These are phyloP conservation scores for Myochromella boudieri DNA, from an alignment of 768 basidiomycete species.

Conservation along the genomic window DNA sequence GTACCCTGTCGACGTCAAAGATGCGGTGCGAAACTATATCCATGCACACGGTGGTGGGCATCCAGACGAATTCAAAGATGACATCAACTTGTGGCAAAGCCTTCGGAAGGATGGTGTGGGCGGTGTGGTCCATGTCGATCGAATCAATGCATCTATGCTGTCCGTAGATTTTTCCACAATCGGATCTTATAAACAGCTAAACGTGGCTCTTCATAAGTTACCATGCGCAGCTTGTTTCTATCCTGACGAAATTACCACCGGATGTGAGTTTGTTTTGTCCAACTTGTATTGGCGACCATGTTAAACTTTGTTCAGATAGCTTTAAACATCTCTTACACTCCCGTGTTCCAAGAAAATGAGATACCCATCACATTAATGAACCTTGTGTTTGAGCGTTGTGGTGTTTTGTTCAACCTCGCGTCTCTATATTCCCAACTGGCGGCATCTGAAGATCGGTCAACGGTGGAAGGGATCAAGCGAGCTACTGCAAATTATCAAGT, in stretches of 20 bases:
- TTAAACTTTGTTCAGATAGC: constrained; percentile 50
- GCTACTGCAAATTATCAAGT: constrained; percentile 75
- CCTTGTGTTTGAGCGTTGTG: constrained; percentile 79
- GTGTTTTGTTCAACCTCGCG: constrained; percentile 82
- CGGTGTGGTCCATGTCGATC: constrained; percentile 53
- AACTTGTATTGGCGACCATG: not conserved
- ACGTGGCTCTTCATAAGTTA: constrained; percentile 54
- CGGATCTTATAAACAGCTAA: constrained; percentile 2
- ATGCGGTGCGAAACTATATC: constrained; percentile 65
- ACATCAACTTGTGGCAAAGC: constrained; percentile 69
- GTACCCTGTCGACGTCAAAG: constrained; percentile 51
- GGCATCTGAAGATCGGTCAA: constrained; percentile 64
- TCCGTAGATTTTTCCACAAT: constrained; percentile 34
- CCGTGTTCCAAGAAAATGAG: constrained; percentile 59
- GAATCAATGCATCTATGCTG: constrained; percentile 54
- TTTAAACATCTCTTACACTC: constrained; percentile 71
- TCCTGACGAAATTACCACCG: constrained; percentile 80
- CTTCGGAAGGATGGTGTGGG: constrained; percentile 59
- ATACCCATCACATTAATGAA: constrained; percentile 66
- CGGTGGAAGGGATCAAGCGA: constrained; percentile 79
- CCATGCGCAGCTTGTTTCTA: constrained; percentile 84
- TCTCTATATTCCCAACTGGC: constrained; percentile 85
- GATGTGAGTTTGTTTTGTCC: constrained; percentile 48
- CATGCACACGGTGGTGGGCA: constrained; percentile 67
- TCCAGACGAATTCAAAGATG: constrained; percentile 81